These are phyloP conservation scores for Leccinum fibrillosum DNA, from an alignment of 768 basidiomycete species.

Conservation along the genomic window DNA sequence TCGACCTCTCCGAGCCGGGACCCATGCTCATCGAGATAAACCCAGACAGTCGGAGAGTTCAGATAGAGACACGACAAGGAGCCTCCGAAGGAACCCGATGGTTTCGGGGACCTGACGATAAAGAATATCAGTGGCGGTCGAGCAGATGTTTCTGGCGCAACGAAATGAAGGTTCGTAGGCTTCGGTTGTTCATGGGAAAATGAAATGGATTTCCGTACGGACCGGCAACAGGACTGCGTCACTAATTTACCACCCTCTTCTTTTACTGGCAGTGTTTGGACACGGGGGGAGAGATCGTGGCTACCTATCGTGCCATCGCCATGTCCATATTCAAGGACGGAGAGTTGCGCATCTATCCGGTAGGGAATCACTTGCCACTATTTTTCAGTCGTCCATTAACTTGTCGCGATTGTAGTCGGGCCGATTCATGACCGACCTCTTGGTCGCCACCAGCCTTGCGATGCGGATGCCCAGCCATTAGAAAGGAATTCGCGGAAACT, in stretches of 20 bases:
- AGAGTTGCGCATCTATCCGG: conserved; percentile 25
- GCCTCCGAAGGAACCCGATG: conserved; percentile 13
- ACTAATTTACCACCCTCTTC: background rate
- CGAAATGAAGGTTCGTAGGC: conserved; percentile 23
- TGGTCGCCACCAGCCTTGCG: conserved; percentile 28
- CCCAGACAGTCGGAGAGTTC: conserved; percentile 6
- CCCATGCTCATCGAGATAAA: conserved; percentile 13
- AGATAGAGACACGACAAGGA: conserved; percentile 13
- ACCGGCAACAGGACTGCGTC: background rate
- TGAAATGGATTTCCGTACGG: background rate
- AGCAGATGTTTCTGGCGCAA: conserved; percentile 11
- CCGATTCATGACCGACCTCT: conserved; percentile 25
- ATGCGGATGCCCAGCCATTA: conserved; percentile 22
- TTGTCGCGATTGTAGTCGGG: conserved; percentile 13
- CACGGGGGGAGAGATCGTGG: conserved; percentile 18
- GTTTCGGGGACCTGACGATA: conserved; percentile 24
- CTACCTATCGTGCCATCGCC: conserved; percentile 25
- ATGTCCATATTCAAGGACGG: conserved; percentile 28
- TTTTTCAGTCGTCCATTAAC: background rate
- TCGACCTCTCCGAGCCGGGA: background rate
- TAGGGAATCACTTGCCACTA: conserved; percentile 5
- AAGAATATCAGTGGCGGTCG: conserved; percentile 21
- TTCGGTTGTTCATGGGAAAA: background rate
- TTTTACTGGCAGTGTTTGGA: conserved; percentile 17
- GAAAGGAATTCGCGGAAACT: background rate